A percentile compares a stretch with the other conserved stretches of the same genome.
phyloP scores from a whole-genome alignment of 2,329 filamentous ascomycete species.

The Hortaea werneckii region DNA sequence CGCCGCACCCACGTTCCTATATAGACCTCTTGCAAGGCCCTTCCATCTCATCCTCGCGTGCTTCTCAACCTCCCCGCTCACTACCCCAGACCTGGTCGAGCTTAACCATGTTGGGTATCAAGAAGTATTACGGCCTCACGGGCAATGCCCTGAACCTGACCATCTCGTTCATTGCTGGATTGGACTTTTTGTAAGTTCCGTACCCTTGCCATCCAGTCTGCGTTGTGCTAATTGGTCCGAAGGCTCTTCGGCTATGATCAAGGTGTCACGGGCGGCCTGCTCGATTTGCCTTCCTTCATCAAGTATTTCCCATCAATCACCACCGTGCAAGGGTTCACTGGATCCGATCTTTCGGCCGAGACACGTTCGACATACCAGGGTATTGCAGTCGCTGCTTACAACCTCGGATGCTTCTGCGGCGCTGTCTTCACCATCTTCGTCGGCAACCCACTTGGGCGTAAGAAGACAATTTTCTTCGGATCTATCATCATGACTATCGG shows the following conservation, averaged over 20 bases:
- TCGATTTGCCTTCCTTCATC: constrained; percentile 32
- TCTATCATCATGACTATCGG: constrained; percentile 42
- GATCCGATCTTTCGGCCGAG: constrained; percentile 1
- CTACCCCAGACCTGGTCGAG: neutral
- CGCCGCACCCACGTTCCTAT: neutral
- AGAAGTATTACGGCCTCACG: constrained; percentile 30
- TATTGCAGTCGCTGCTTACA: constrained; percentile 19
- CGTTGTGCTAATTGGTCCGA: neutral
- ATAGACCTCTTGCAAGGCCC: too few species aligned
- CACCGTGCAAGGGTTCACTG: constrained; percentile 8
- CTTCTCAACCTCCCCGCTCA: neutral
- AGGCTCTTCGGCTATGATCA: constrained; percentile 13
- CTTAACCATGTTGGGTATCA: neutral
- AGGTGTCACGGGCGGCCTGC: constrained; percentile 36
- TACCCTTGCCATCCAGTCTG: neutral
- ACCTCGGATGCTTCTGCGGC: constrained; percentile 35
- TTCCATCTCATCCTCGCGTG: neutral
- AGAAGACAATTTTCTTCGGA: constrained; percentile 41
- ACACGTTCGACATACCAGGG: constrained; percentile 19
- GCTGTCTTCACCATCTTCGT: constrained; percentile 40
- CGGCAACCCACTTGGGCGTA: constrained; percentile 43
- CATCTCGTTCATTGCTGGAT: constrained; percentile 32
- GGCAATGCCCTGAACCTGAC: constrained; percentile 32
- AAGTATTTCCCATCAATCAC: constrained; percentile 34
- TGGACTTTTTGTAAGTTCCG: constrained; percentile 8